A percentile compares a stretch with the other conserved stretches of the same genome.
phyloP scores from a whole-genome alignment of 495 filamentous ascomycete genomes.

The Hyaloscypha finlandica region DNA sequence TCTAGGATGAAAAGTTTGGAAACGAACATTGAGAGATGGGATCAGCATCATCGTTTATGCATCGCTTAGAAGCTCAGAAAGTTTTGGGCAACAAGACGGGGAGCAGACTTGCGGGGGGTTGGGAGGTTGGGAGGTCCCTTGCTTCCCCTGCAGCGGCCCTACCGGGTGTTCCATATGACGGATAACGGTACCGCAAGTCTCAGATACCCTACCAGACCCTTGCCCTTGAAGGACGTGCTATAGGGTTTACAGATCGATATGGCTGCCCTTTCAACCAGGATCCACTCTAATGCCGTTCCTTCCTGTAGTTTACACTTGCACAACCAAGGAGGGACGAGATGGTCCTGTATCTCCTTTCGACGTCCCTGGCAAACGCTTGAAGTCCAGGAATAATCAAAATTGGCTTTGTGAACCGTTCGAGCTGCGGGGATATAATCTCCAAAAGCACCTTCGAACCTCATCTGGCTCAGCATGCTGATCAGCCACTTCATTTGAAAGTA shows the following conservation, averaged over 20 bases:
- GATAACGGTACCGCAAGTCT: not conserved
- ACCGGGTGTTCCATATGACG: not conserved
- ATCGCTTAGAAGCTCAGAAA: conserved; percentile 1
- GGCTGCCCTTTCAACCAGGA: not conserved
- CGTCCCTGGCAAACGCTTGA: not conserved
- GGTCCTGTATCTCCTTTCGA: not conserved
- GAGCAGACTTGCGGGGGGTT: not conserved
- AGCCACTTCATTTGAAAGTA: not conserved
- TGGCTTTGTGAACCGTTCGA: not conserved
- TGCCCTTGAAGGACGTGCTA: not conserved
- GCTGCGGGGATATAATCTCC: not conserved
- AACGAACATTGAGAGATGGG: not conserved
- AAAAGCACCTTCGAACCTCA: not conserved
- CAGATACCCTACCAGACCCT: not conserved
- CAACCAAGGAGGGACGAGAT: not conserved
- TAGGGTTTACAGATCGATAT: not conserved
- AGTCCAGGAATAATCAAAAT: not conserved
- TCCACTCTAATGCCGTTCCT: not conserved
- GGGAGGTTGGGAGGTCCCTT: not conserved
- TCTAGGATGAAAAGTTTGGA: conserved; percentile 6
- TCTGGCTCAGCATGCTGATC: not conserved
- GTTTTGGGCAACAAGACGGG: conserved; percentile 2
- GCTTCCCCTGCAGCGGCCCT: not conserved
- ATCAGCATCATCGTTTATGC: conserved; percentile 7
- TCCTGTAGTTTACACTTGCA: not conserved